Base-by-base conservation (phyloP, 805 yeast species). In the Pichia californica region DNA sequence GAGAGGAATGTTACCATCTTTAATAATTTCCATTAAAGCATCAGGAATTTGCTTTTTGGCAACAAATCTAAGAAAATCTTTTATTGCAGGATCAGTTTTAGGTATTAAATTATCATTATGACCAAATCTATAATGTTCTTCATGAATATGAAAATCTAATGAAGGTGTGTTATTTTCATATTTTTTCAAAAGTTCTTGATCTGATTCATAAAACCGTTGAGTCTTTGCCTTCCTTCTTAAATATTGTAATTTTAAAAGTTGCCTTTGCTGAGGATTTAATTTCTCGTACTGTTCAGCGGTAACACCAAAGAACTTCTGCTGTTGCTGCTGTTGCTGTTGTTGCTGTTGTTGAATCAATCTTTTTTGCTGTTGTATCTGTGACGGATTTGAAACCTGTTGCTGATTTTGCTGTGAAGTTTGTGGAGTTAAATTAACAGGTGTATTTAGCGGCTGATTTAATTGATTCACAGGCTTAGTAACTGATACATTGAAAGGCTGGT, bases 101-200 rank as follows among this genome's bases (percentile, higher is more conserved):
- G 95, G 88, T 32, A 93, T 83, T 38, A 85, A 75, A 7, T 94
- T 88, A 53, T 89, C 97, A 56, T 73, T 91, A 51, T 85, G 86
- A 49, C 95, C 94, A 67, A 91, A 89, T 48, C 95, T 76, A 61
- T 81, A 91, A 63, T 89, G 95, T 44, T 87, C 88, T 54, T 88
- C 93, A 63, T 86, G 89, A 20, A 91, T 88, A 56, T 91, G 97
- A 55, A 91, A 81, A 51, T 81, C 95, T 46, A 91, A 64, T 31
- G 95, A 84, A 7, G 96, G 83, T 9, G 91, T 84, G 48, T 75
- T 76, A 44, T 77, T 76, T 51, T 82, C 80, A 59, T 81, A 89
- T 60, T 88, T 89, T 47, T 77, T 76, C 52, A 93, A 62, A 8
- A 93, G 71, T 39, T 81, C 86, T 45, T 77, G 83, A 18, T 83